phyloP scores from a whole-genome alignment of 2,329 filamentous ascomycete genomes.

The Dothideomycetidae sp. region DNA sequence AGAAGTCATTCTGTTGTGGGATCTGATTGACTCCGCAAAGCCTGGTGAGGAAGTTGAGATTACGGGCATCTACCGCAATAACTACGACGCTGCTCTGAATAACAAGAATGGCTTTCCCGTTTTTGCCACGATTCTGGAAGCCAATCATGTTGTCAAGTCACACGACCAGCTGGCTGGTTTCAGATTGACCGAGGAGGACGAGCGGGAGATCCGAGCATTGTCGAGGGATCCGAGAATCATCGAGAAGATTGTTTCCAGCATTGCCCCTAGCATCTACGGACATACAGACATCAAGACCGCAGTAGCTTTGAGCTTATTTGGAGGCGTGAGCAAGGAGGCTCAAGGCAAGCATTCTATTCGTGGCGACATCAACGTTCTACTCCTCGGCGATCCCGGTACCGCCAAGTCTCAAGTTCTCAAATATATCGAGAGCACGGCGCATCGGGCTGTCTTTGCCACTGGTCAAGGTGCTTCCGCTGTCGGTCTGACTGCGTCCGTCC shows the following conservation, averaged over 20 bases:
- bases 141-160: conserved; percentile 91
- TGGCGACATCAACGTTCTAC: conserved; percentile 93
- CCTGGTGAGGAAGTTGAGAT: conserved; percentile 96
- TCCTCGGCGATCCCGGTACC: conserved; percentile 92
- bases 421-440: conserved; percentile 94
- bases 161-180: conserved; percentile 97
- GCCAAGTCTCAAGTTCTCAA: conserved; percentile 97
- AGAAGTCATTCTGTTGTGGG: conserved; percentile 91
- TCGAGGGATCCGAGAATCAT: conserved; percentile 81
- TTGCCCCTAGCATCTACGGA: conserved; percentile 94
- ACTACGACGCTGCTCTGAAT: conserved; percentile 93
- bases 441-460: conserved; percentile 91
- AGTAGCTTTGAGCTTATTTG: conserved; percentile 83
- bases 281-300: conserved; percentile 96
- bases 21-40: conserved; percentile 92
- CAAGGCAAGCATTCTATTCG: conserved; percentile 79
- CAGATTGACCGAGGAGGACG: conserved; percentile 86
- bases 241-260: conserved; percentile 82
- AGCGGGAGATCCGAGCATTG: conserved; percentile 76
- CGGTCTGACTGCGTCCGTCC: conserved; percentile 91
- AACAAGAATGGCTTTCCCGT: conserved; percentile 98
- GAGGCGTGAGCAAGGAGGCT: conserved; percentile 83
- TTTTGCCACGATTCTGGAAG: conserved; percentile 93
- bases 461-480: conserved; percentile 95
- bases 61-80: conserved; percentile 93